Evolutionary conservation across 768 basidiomycete genomes (phyloP).

Genomic region (Mycena venus): DNA sequence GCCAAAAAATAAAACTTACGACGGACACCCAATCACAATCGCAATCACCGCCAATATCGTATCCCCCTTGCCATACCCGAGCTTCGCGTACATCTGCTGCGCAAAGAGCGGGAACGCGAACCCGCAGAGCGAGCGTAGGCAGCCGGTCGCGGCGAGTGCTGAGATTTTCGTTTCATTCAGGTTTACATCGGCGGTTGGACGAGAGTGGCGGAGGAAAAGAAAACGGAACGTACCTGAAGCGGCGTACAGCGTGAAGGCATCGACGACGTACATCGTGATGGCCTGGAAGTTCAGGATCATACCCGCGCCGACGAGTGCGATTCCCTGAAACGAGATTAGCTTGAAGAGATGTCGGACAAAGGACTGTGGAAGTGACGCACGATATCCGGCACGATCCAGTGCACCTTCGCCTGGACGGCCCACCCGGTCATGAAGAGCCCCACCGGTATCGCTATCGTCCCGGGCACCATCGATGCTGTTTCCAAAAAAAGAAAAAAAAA

Average conservation of each 20-base stretch:
- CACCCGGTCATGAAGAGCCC: slow-evolving; percentile 82
- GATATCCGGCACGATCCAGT: slow-evolving; percentile 82
- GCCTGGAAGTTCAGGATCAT: slow-evolving; percentile 65
- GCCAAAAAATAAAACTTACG: slow-evolving; percentile 50
- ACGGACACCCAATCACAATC: slow-evolving; percentile 74
- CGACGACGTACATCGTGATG: slow-evolving; percentile 78
- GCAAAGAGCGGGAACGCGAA: slow-evolving; percentile 86
- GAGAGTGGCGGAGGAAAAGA: no score
- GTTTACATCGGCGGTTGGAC: no score
- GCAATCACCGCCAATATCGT: slow-evolving; percentile 73
- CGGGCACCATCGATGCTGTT: slow-evolving; percentile 71
- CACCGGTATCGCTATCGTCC: slow-evolving; percentile 70
- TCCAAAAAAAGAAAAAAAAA: not conserved
- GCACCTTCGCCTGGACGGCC: slow-evolving; percentile 67
- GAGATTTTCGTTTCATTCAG: no score
- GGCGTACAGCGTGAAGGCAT: slow-evolving; percentile 74
- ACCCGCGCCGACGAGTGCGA: slow-evolving; percentile 67
- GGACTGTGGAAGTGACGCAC: slow-evolving; percentile 52
- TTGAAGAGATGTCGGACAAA: not conserved
- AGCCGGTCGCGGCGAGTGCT: slow-evolving; percentile 74
- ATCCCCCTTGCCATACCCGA: slow-evolving; percentile 80
- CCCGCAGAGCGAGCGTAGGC: slow-evolving; percentile 73
- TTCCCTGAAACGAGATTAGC: no score
- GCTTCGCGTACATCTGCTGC: slow-evolving; percentile 70
- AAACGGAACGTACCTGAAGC: slow-evolving; percentile 65